phyloP scores from a whole-genome alignment of 176 grass and related monocot species.

The Triticum urartu region DNA sequence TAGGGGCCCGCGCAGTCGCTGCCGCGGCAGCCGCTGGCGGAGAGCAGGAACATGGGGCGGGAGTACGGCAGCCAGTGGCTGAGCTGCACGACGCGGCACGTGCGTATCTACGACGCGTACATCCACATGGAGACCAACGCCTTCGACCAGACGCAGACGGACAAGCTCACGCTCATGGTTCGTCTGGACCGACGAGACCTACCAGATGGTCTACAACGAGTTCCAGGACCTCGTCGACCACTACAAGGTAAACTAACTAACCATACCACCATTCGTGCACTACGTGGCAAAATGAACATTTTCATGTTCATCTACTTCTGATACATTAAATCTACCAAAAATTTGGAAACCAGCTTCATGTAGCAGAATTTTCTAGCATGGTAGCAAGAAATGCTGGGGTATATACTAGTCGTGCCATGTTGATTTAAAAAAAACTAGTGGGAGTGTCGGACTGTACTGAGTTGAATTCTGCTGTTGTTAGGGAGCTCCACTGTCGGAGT shows the following conservation, averaged over 20 bases:
- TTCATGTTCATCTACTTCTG: too few species aligned
- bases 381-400: not conserved
- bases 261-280: not conserved
- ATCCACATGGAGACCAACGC: conserved; percentile 79
- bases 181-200: conserved; percentile 70
- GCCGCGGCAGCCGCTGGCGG: conserved; percentile 66
- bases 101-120: conserved; percentile 76
- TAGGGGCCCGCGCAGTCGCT: conserved; percentile 30
- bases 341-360: not conserved
- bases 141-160: conserved; percentile 96
- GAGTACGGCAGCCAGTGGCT: conserved; percentile 95
- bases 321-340: too few species aligned
- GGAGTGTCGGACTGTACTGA: not conserved
- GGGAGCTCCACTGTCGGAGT: conserved; percentile 78
- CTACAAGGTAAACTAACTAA: conserved; percentile 54
- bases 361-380: not conserved
- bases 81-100: conserved; percentile 75
- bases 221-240: conserved; percentile 92
- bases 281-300: too few species aligned
- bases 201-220: conserved; percentile 81
- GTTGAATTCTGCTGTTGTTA: not conserved
- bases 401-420: too few species aligned
- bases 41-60: conserved; percentile 83
- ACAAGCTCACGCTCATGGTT: conserved; percentile 95
- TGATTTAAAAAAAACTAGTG: too few species aligned